Evolutionary conservation across 768 basidiomycete genomes (phyloP).

Genomic region (Dioszegia crocea): DNA sequence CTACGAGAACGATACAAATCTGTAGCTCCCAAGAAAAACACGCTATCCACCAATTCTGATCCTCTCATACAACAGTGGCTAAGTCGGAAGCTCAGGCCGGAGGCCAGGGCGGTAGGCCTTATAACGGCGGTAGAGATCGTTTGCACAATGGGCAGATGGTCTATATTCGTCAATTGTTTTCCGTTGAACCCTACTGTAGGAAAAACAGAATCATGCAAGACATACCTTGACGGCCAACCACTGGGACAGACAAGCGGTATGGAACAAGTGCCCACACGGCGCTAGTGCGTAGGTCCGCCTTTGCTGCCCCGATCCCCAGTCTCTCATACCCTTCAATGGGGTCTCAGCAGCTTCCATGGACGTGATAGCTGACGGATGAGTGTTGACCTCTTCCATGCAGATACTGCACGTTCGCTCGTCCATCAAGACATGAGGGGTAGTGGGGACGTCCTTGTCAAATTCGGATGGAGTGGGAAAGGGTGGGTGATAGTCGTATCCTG

Average conservation of each 20-base stretch:
- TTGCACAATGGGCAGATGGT: constrained; percentile 92
- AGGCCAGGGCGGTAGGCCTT: not conserved
- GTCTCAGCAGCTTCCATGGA: constrained; percentile 45
- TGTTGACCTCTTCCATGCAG: constrained; percentile 80
- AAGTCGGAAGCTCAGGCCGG: too few relatives aligned
- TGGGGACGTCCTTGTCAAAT: not conserved
- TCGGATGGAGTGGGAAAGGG: constrained; percentile 58
- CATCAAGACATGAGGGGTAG: not conserved
- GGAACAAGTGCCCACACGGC: constrained; percentile 85
- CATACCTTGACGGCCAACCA: constrained; percentile 58
- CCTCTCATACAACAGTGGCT: too few relatives aligned
- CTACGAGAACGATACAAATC: too few relatives aligned
- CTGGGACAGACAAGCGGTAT: constrained; percentile 71
- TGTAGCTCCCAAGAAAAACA: too few relatives aligned
- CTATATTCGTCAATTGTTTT: constrained; percentile 60
- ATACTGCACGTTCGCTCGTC: constrained; percentile 75
- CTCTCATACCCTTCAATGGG: constrained; percentile 15
- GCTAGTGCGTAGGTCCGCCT: constrained; percentile 76
- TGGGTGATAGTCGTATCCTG: constrained; percentile 82
- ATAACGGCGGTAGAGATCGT: constrained; percentile 70
- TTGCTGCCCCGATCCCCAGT: constrained; percentile 43
- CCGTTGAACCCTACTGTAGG: constrained; percentile 48
- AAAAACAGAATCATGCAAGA: too few relatives aligned
- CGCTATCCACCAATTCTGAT: too few relatives aligned
- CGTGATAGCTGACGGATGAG: constrained; percentile 48